phyloP scores from a whole-genome alignment of 2,329 filamentous ascomycete species.

The Byssothecium circinans region DNA sequence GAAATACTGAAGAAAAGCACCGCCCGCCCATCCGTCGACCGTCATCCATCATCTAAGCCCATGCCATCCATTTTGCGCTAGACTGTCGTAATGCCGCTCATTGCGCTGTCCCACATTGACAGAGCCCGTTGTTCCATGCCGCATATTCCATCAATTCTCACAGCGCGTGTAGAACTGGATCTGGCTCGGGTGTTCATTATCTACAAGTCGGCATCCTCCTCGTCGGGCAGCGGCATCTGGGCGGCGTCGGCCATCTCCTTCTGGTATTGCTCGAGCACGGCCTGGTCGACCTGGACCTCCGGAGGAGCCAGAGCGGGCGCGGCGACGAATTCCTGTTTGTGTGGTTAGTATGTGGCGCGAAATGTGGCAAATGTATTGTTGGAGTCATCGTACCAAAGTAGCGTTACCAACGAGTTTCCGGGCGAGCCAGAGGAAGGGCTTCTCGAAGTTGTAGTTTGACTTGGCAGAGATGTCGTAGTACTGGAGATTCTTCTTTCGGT shows the following conservation, averaged over 20 bases:
- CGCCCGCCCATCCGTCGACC: conserved; percentile 17
- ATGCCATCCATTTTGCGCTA: not conserved
- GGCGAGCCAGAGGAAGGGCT: conserved; percentile 99
- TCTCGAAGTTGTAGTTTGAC: conserved; percentile 99
- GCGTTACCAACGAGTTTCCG: conserved; percentile 98
- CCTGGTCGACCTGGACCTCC: conserved; percentile 84
- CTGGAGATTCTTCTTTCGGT: conserved; percentile 99
- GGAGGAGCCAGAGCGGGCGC: conserved; percentile 92
- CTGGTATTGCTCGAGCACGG: conserved; percentile 77
- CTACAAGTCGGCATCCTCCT: conserved; percentile 75
- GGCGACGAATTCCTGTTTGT: conserved; percentile 84
- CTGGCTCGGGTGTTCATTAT: conserved; percentile 31
- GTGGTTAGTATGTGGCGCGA: conserved; percentile 20
- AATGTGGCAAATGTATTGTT: not conserved
- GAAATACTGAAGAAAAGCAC: conserved; percentile 21
- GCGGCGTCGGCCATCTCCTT: conserved; percentile 85
- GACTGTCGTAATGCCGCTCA: conserved; percentile 3
- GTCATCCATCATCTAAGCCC: conserved; percentile 12
- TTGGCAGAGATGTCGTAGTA: conserved; percentile 99
- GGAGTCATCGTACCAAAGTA: conserved; percentile 63
- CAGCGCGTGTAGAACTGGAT: conserved; percentile 19
- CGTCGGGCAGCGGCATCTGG: conserved; percentile 84
- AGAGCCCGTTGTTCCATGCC: conserved; percentile 31
- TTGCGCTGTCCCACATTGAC: conserved; percentile 22
- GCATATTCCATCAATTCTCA: conserved; percentile 27